Evolutionary conservation across 441 rosid genomes (phyloP).

Genomic region (Croton setiger): DNA sequence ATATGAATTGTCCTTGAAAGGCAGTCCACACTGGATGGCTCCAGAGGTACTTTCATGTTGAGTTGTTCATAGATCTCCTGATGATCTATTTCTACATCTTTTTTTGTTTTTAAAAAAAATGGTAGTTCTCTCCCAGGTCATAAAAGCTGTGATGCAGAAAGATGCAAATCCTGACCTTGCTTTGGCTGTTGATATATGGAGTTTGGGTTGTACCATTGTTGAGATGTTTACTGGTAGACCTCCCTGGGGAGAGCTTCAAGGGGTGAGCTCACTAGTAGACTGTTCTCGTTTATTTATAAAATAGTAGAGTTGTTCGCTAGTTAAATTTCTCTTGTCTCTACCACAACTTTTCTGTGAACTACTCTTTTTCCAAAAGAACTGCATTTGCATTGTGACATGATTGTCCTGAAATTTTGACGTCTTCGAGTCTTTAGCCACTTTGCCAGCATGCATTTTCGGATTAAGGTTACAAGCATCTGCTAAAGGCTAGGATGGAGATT

Average conservation of each 20-base stretch:
- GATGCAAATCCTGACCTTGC: slow-evolving; percentile 46
- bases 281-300: not conserved
- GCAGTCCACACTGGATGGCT: slow-evolving; percentile 78
- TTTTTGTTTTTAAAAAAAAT: not conserved
- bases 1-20: slow-evolving; percentile 50
- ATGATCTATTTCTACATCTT: not conserved
- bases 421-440: not conserved
- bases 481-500: not conserved
- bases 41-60: slow-evolving; percentile 46
- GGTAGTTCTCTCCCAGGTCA: slow-evolving; percentile 34
- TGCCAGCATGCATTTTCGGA: not conserved
- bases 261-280: slow-evolving; percentile 33
- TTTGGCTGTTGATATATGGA: slow-evolving; percentile 64
- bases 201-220: slow-evolving; percentile 56
- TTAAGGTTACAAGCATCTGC: not conserved
- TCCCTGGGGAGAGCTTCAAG: slow-evolving; percentile 54
- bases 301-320: not conserved
- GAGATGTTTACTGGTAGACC: slow-evolving; percentile 61
- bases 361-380: not conserved
- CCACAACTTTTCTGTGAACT: not conserved
- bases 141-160: slow-evolving; percentile 38
- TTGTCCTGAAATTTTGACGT: not conserved
- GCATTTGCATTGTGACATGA: not conserved
- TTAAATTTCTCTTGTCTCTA: not conserved
- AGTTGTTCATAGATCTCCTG: not conserved